Evolutionary conservation across 306 rosid species (phyloP).

Genomic region (Vicia villosa): DNA sequence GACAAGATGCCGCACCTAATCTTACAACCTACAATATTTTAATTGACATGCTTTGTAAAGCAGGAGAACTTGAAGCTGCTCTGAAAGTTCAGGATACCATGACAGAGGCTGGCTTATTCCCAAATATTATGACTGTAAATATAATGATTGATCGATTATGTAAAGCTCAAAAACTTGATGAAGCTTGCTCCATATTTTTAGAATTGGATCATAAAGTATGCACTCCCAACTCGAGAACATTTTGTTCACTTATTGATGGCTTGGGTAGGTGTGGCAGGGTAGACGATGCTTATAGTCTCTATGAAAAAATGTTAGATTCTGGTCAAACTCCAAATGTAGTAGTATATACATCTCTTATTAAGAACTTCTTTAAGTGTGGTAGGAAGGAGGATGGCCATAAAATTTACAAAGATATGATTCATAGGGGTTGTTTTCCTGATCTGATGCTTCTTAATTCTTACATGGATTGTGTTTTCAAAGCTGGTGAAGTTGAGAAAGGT

Average conservation of each 20-base stretch:
- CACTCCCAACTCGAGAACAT: conserved; percentile 67
- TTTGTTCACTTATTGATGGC: conserved; percentile 91
- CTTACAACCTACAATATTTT: conserved; percentile 79
- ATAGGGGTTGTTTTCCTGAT: conserved; percentile 73
- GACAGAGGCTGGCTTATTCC: conserved; percentile 87
- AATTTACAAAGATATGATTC: conserved; percentile 86
- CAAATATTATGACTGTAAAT: conserved; percentile 82
- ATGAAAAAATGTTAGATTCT: conserved; percentile 90
- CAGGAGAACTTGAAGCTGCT: conserved; percentile 70
- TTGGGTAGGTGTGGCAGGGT: conserved; percentile 81
- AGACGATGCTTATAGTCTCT: conserved; percentile 83
- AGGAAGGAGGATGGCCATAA: conserved; percentile 97
- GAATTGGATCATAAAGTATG: conserved; percentile 81
- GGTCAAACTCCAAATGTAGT: conserved; percentile 64
- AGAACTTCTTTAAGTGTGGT: conserved; percentile 83
- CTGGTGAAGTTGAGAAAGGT: conserved; percentile 81
- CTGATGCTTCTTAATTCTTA: conserved; percentile 82
- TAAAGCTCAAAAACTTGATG: conserved; percentile 83
- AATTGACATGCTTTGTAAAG: conserved; percentile 82
- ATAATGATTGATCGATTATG: conserved; percentile 90
- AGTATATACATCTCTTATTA: conserved; percentile 75
- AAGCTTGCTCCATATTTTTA: conserved; percentile 83
- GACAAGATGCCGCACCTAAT: conserved; percentile 85
- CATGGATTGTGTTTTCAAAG: conserved; percentile 92
- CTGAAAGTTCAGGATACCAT: conserved; percentile 62